Conservation (phyloP, 2,329 filamentous ascomycete species). For the Fusarium pseudograminearum region DNA sequence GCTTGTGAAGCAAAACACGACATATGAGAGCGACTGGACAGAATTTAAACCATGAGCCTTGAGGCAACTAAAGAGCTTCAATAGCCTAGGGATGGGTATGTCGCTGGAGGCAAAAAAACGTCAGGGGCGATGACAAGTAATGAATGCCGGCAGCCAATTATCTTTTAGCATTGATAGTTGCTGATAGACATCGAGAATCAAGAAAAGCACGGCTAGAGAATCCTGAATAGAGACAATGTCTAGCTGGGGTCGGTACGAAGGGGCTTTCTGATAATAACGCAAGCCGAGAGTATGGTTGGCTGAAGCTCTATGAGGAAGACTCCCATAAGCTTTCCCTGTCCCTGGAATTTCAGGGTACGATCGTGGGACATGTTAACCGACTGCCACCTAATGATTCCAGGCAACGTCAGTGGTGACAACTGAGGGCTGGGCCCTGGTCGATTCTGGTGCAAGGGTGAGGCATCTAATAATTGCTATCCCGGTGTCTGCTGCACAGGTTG, state of each 20-base stretch:
- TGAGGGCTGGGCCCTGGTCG: slow-evolving; percentile 21
- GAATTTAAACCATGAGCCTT: slow-evolving; percentile 22
- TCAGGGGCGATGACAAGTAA: slow-evolving; percentile 16
- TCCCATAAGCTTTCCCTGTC: slow-evolving; percentile 27
- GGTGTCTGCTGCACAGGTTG: slow-evolving; percentile 12
- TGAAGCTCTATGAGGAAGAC: slow-evolving; percentile 3
- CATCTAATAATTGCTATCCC: slow-evolving; percentile 1
- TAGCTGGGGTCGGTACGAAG: slow-evolving; percentile 25
- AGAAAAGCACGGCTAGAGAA: slow-evolving; percentile 22
- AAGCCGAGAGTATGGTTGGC: slow-evolving; percentile 27
- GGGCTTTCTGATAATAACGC: slow-evolving; percentile 14
- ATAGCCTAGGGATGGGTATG: slow-evolving; percentile 25
- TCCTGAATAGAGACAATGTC: slow-evolving; percentile 17
- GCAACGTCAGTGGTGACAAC: slow-evolving; percentile 11
- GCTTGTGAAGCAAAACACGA: slow-evolving; percentile 38
- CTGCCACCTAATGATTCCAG: background rate
- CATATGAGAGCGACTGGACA: slow-evolving; percentile 34
- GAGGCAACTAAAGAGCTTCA: slow-evolving; percentile 23
- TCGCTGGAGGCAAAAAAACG: slow-evolving; percentile 26
- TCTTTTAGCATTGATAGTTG: slow-evolving; percentile 4
- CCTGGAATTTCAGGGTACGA: slow-evolving; percentile 17
- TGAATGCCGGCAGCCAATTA: slow-evolving; percentile 27
- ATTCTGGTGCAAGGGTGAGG: slow-evolving; percentile 26
- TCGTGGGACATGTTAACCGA: slow-evolving; percentile 9
- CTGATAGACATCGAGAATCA: slow-evolving; percentile 12